A percentile compares a stretch with the other conserved stretches of the same genome.
Evolutionary conservation across 306 rosid genomes (phyloP).

Genomic region (Ziziphus jujuba): DNA sequence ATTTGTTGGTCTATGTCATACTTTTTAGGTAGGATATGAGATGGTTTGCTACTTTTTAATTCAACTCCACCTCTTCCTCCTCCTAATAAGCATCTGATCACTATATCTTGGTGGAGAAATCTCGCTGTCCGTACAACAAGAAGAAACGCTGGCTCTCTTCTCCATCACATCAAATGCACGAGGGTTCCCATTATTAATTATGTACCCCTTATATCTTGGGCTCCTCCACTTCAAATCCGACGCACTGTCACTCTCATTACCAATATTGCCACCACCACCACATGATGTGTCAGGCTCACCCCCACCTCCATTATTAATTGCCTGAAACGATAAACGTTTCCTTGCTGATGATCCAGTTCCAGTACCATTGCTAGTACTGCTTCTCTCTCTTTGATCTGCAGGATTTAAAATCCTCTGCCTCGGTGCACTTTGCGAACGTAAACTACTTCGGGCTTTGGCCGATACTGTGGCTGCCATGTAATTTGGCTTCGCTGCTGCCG

Average conservation of each 20-base stretch:
- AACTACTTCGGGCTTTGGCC: conserved; percentile 36
- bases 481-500: conserved; percentile 22
- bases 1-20: too few relatives aligned
- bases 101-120: conserved; percentile 26
- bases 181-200: not conserved
- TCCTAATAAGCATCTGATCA: conserved; percentile 7
- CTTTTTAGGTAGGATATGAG: not conserved
- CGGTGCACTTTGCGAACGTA: conserved; percentile 48
- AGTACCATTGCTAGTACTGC: not conserved
- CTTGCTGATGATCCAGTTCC: conserved; percentile 22
- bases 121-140: conserved; percentile 33
- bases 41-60: too few relatives aligned
- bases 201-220: conserved; percentile 1
- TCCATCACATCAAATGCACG: not conserved
- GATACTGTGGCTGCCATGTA: conserved; percentile 63
- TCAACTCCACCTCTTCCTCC: conserved; percentile 24
- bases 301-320: conserved; percentile 18
- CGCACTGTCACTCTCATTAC: not conserved
- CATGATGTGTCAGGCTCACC: not conserved
- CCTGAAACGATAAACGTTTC: conserved; percentile 48
- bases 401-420: conserved; percentile 39
- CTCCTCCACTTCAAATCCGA: conserved; percentile 2
- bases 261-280: not conserved
- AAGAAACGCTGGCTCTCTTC: conserved; percentile 19
- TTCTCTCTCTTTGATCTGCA: conserved; percentile 19